Percentiles rank a stretch among this genome's conserved stretches.
These are phyloP conservation scores for Urtica urens DNA, from an alignment of 306 rosid species.

Conservation along the genomic window DNA sequence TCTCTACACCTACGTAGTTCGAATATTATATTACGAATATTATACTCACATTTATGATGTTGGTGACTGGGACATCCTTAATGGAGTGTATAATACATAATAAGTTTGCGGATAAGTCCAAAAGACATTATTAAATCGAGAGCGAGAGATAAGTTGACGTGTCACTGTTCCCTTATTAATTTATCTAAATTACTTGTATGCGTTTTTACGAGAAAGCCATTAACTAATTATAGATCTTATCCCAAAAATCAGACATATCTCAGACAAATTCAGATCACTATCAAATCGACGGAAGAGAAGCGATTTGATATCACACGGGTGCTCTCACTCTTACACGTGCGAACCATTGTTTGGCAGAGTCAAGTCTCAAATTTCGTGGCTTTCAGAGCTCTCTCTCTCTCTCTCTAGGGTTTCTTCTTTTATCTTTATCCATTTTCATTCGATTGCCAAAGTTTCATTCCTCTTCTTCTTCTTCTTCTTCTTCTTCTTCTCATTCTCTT, in stretches of 20 bases:
- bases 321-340: constrained; percentile 1
- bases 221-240: too few species aligned
- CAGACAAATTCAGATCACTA: not conserved
- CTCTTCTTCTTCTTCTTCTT: not conserved
- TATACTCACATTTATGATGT: too few species aligned
- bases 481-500: not conserved
- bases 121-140: too few species aligned
- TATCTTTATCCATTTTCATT: constrained; percentile 12
- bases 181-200: not conserved
- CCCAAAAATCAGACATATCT: not conserved
- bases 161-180: not conserved
- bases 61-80: too few species aligned
- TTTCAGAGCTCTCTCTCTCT: constrained; percentile 1
- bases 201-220: not conserved
- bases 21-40: too few species aligned
- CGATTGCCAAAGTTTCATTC: not conserved
- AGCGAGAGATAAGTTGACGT: too few species aligned
- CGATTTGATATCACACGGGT: not conserved
- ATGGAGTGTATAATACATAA: too few species aligned
- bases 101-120: too few species aligned
- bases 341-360: not conserved
- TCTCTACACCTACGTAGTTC: too few species aligned
- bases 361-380: not conserved
- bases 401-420: constrained; percentile 1
- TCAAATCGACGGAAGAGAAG: not conserved